Conservation (phyloP, 202 grass and related monocot species). For the Bolboschoenoplectus hybrid region DNA sequence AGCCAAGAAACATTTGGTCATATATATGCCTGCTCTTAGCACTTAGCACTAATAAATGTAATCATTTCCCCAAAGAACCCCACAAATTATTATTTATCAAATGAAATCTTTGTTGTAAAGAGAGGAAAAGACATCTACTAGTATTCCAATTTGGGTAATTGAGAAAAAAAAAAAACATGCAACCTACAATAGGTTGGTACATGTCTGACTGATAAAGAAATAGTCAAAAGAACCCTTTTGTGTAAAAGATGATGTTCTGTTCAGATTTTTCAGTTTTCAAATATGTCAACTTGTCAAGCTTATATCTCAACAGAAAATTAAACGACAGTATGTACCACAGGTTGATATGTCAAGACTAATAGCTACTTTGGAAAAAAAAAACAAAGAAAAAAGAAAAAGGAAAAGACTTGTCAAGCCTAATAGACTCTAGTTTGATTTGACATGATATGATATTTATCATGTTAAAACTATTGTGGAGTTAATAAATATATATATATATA, state of each 20-base stretch:
- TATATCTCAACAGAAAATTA: background rate
- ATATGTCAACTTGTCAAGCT: background rate
- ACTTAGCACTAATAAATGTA: background rate
- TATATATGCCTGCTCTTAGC: background rate
- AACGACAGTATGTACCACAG: background rate
- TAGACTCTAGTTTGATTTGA: background rate
- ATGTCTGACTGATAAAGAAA: background rate
- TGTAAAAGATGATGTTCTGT: background rate
- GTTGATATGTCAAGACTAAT: background rate
- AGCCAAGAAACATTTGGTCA: background rate
- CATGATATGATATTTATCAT: slow-evolving; percentile 6
- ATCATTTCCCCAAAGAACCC: background rate
- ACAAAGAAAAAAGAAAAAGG: background rate
- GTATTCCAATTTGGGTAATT: background rate
- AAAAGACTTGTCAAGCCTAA: background rate
- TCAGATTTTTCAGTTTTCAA: background rate
- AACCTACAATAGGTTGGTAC: background rate
- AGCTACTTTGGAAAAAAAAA: background rate
- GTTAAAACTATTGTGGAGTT: background rate
- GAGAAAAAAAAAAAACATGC: background rate
- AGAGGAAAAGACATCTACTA: background rate
- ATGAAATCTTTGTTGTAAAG: background rate
- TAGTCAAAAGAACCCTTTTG: background rate
- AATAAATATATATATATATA: too few species aligned
- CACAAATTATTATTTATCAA: too few species aligned